These are phyloP conservation scores for Exophiala calicioides DNA, from an alignment of 2,329 filamentous ascomycete genomes.

Conservation along the genomic window DNA sequence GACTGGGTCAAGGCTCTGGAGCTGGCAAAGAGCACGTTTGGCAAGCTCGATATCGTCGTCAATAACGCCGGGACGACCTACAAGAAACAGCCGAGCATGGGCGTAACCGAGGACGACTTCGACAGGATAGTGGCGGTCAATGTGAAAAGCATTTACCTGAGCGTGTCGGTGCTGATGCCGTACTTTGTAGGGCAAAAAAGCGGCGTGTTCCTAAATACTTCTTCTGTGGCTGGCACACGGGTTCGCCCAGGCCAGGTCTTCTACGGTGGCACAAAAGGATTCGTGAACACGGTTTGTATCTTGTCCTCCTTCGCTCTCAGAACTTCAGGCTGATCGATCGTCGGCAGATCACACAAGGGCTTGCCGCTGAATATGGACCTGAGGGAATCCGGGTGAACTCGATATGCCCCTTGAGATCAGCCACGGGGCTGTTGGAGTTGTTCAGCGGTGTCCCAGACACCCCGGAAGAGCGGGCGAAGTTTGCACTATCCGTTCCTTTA, in stretches of 20 bases:
- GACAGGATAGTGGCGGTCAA: constrained; percentile 52
- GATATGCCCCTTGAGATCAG: constrained; percentile 65
- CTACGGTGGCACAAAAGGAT: constrained; percentile 65
- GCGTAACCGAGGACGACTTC: constrained; percentile 49
- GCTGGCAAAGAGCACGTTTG: constrained; percentile 43
- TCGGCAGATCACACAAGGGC: constrained; percentile 28
- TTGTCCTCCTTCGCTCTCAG: constrained; percentile 33
- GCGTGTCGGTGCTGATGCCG: constrained; percentile 19
- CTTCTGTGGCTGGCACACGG: constrained; percentile 21
- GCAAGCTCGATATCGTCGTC: constrained; percentile 51
- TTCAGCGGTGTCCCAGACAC: constrained; percentile 45
- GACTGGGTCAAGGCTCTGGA: constrained; percentile 39
- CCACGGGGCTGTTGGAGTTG: constrained; percentile 58
- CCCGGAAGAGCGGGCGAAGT: constrained; percentile 44
- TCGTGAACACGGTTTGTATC: constrained; percentile 64
- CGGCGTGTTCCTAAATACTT: constrained; percentile 23
- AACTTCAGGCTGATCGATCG: neutral
- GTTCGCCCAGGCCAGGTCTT: constrained; percentile 21
- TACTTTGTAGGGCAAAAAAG: constrained; percentile 13
- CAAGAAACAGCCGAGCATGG: constrained; percentile 43
- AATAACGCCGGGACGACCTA: constrained; percentile 54
- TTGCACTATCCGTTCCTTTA: constrained; percentile 45
- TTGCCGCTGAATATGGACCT: constrained; percentile 72
- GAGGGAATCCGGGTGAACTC: constrained; percentile 72
- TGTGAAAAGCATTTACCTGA: constrained; percentile 26